Base-by-base conservation (phyloP, 352 stramenopile genomes). In the Phytophthora ramorum region DNA sequence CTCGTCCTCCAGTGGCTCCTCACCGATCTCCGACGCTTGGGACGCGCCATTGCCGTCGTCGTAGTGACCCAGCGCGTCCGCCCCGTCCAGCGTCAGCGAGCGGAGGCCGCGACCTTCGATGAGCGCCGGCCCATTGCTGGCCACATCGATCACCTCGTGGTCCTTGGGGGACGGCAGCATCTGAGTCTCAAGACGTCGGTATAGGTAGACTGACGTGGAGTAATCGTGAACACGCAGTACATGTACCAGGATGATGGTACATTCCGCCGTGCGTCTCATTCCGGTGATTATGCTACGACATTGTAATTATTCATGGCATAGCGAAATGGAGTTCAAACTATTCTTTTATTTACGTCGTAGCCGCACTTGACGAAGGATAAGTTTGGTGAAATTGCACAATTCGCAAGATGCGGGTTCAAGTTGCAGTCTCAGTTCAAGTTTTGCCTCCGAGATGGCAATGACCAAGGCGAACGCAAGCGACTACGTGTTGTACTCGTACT, bases 401-500 rank as follows among this genome's bases (percentile, higher is more conserved):
- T 32, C 2, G 7, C 26, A 32, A 4, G 26, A 3, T 24, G 22
- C 7, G 4, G 26, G 26, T 32, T 32, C 26, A 32, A 32, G 26
- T 32, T 32, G 26, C 26, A 24, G 44, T 57, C 22, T 69, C 61
- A 69, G 13, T 57, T 63, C 32, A 4, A 7, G 6, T 57, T 61
- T 52, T 46, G 19, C 34, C 30, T 17, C 56, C 17, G 7, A 32
- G 16, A 75, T 75, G 60, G 22, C 17, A 14, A 24, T 24, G 22
- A 64, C 20, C 5, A 47, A 59, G 35, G 47, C 30, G 40, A n/a
- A n/a, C 13, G 48, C 48, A 14, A 19, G 47, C 7, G 20, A 55
- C 14, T 68, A 57, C 16, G 69, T 76, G 57, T 68, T 98, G 30
- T 97, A 97, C 73, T 88, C 75, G 47, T 97, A 96, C 72, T 97